Evolutionary conservation across 768 basidiomycete genomes (phyloP), one percentile per base, ranked within the genome.

Genomic region (Panellus pusillus): DNA sequence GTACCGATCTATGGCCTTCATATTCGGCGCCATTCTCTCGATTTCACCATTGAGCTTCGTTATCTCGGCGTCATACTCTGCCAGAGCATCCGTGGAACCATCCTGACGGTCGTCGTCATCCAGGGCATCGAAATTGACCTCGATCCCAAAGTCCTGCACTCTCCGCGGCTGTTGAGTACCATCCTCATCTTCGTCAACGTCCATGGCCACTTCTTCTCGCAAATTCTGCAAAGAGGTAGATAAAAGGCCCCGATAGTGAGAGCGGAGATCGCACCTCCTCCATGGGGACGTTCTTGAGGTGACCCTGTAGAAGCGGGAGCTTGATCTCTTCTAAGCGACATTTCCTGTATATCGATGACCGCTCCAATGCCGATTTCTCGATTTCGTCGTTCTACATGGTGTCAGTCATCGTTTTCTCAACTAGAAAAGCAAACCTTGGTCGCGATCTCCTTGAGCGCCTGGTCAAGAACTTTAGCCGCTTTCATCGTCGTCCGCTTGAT

Each of bases 1-100:
- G 17, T 54, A 89, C 88, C 87, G 77, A n/a, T 98, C 94, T 60
- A 95, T 89, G 0, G 96, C 96, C 68, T 98, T 98, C 82, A 98
- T 78, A 67, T 98, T 99, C 11, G 96, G 95, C 1, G 93, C 91
- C 87, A 98, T 91, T 46, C 83, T 80, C 62, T 95, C 93, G 47
- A 98, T 94, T 60, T 98, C 95, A 11, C 76, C 71, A 47, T 75
- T 82, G 24, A 93, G 71, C 63, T 86, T 89, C 8, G 77, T n/a
- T 37, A 97, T 84, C 29, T 81, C 76, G 28, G 84, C 78, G 53
- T 96, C 93, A 27, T 93, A 78, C 56, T 88, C 82, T 15, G 84
- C 79, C n/a, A 85, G 75, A n/a, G 78, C 76, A 29, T 87, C 87
- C 1, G 79, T 72, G 8, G 84, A 76, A 24, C 83, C 83, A 61